Evolutionary conservation across 257 asterid species (phyloP).

Genomic region (Paraleonurus japonicus): DNA sequence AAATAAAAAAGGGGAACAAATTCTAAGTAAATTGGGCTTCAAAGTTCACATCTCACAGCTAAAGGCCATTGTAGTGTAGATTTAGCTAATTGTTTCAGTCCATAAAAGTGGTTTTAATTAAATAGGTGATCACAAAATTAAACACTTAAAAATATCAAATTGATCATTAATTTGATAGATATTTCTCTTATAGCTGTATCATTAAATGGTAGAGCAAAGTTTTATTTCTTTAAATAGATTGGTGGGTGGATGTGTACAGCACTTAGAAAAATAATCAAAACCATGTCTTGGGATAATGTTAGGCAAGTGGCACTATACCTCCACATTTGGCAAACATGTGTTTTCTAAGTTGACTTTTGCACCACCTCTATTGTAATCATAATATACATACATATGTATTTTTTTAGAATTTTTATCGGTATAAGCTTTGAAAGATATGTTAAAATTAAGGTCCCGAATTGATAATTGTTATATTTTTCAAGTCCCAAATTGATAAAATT

Average conservation of each 20-base stretch:
- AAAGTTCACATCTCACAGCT: too few species aligned
- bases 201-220: not conserved
- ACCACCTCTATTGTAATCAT: not conserved
- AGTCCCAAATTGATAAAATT: too few species aligned
- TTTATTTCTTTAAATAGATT: not conserved
- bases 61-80: too few species aligned
- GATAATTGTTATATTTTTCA: too few species aligned
- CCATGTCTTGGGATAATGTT: slow-evolving; percentile 31
- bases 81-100: too few species aligned
- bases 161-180: not conserved
- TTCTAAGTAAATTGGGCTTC: too few species aligned
- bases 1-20: too few species aligned
- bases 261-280: not conserved
- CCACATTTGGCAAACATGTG: not conserved
- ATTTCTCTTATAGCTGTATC: not conserved
- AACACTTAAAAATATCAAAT: not conserved
- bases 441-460: too few species aligned
- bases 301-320: slow-evolving; percentile 34
- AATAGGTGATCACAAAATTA: not conserved
- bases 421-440: too few species aligned
- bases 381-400: not conserved
- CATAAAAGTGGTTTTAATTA: too few species aligned
- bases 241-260: not conserved
- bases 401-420: too few species aligned
- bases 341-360: not conserved